Conservation (phyloP, 2,329 filamentous ascomycete genomes). For the Ophiostoma australiae region DNA sequence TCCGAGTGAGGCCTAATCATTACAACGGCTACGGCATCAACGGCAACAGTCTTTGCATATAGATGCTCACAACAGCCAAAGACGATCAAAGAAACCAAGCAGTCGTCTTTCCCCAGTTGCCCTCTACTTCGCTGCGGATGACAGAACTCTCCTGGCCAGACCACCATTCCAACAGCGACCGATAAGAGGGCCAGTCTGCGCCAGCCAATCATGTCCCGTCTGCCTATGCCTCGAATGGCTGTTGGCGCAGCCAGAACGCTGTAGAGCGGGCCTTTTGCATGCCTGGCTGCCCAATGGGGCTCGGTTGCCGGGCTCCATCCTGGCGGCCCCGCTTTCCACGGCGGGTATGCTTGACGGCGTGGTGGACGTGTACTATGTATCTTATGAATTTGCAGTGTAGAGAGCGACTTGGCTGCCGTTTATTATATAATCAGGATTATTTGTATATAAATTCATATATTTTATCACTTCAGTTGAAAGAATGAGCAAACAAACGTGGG, state of each 20-base stretch:
- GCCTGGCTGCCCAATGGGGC: conserved; percentile 22
- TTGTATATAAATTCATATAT: not conserved
- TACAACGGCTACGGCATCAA: too few relatives aligned
- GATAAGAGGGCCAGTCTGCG: conserved; percentile 18
- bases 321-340: conserved; percentile 24
- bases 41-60: too few relatives aligned
- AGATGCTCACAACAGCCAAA: too few relatives aligned
- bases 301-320: conserved; percentile 16
- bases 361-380: not conserved
- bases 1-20: too few relatives aligned
- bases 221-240: conserved; percentile 11
- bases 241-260: conserved; percentile 21
- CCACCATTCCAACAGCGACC: conserved; percentile 4
- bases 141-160: conserved; percentile 5
- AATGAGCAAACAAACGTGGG: not conserved
- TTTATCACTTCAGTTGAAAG: not conserved
- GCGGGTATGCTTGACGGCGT: conserved; percentile 2
- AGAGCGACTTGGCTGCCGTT: not conserved
- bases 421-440: not conserved
- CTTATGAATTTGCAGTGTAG: not conserved
- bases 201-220: conserved; percentile 22
- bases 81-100: too few relatives aligned
- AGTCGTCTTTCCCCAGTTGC: not conserved
- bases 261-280: conserved; percentile 18
- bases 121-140: not conserved